phyloP scores from a whole-genome alignment of 495 filamentous ascomycete genomes.

The Halenospora varia region DNA sequence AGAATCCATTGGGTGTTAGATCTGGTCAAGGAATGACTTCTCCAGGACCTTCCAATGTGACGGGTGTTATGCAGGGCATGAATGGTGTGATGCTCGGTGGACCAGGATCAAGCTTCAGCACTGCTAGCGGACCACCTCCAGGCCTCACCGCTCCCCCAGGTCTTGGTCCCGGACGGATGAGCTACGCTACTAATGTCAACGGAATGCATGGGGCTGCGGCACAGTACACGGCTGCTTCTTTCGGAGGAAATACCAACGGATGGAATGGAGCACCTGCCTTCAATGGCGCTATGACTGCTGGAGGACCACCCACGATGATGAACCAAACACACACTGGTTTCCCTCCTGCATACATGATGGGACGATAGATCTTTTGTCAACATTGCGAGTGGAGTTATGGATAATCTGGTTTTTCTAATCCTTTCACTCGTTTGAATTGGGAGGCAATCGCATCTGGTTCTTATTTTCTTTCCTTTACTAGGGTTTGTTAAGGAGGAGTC shows the following conservation, averaged over 20 bases:
- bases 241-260: conserved; percentile 34
- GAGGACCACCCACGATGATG: conserved; percentile 36
- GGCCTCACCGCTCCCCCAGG: conserved; percentile 69
- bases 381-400: conserved; percentile 3
- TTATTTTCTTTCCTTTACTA: conserved; percentile 11
- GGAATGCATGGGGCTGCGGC: conserved; percentile 38
- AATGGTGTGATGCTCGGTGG: conserved; percentile 47
- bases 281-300: conserved; percentile 33
- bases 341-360: conserved; percentile 57
- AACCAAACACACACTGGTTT: conserved; percentile 44
- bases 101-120: conserved; percentile 55
- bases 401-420: conserved; percentile 3
- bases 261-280: conserved; percentile 38
- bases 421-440: conserved; percentile 10
- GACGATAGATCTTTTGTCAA: conserved; percentile 36
- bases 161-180: conserved; percentile 42
- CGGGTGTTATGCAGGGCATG: conserved; percentile 45
- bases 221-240: conserved; percentile 38
- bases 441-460: conserved; percentile 4
- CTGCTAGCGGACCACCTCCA: conserved; percentile 71
- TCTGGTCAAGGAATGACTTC: conserved; percentile 62
- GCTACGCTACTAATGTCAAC: conserved; percentile 20
- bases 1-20: conserved; percentile 93
- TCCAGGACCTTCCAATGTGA: conserved; percentile 53
- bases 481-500: conserved; percentile 20